These are phyloP conservation scores for Fomes fomentarius DNA, from an alignment of 1,284 basidiomycete species.

Conservation along the genomic window DNA sequence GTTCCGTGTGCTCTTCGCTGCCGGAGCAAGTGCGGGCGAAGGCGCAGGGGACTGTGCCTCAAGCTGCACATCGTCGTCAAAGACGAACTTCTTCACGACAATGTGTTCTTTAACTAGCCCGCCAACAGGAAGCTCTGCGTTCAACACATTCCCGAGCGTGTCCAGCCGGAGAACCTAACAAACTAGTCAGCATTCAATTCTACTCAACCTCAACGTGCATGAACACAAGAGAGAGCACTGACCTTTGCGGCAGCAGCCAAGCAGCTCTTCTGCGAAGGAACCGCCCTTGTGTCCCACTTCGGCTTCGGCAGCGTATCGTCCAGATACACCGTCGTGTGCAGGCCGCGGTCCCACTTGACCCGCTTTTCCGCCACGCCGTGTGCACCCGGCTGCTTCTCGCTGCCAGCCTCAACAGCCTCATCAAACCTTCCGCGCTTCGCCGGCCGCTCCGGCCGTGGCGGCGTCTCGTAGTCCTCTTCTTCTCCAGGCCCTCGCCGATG, in stretches of 20 bases:
- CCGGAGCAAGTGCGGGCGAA: constrained; percentile 19
- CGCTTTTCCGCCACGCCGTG: constrained; percentile 64
- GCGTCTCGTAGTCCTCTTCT: constrained; percentile 81
- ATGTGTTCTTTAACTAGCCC: constrained; percentile 70
- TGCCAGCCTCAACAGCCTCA: constrained; percentile 34
- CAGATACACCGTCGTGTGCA: constrained; percentile 62
- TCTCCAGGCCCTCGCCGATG: constrained; percentile 76
- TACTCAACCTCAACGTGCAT: not conserved
- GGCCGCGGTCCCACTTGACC: constrained; percentile 81
- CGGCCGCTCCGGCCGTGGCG: constrained; percentile 44
- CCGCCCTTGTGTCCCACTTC: constrained; percentile 45
- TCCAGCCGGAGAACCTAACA: constrained; percentile 69
- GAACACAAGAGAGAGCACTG: constrained; percentile 19
- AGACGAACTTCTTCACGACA: constrained; percentile 80
- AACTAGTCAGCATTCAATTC: not conserved
- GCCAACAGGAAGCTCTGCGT: constrained; percentile 61
- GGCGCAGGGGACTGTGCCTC: constrained; percentile 35
- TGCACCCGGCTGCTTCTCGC: constrained; percentile 65
- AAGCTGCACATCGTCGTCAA: constrained; percentile 57
- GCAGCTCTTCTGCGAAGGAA: constrained; percentile 59
- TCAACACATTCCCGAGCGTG: constrained; percentile 72
- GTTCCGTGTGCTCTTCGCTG: constrained; percentile 51
- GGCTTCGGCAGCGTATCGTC: constrained; percentile 60
- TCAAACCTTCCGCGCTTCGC: constrained; percentile 40
- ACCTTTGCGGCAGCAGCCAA: constrained; percentile 71